Base-by-base conservation (phyloP, 495 filamentous ascomycete genomes). In the Aspergillus affinis region DNA sequence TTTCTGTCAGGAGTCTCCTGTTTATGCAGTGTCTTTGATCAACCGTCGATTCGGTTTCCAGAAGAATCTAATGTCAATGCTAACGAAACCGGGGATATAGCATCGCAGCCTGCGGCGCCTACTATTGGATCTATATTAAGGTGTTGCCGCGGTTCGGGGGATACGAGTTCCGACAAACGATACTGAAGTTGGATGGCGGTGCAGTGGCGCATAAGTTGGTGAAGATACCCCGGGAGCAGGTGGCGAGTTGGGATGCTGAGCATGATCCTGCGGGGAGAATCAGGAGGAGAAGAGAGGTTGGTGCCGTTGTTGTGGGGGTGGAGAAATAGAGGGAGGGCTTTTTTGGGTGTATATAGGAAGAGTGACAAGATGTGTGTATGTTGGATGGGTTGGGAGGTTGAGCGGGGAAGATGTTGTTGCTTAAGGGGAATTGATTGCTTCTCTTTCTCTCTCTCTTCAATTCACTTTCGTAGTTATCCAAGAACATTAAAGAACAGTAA, bases 71-170 rank as follows among this genome's bases (percentile, higher is more conserved):
- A 20, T 4, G 49, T 59, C 48, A 54, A 23, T n/a, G 10, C 21
- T 52, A 44, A 64, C 64, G 6, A 54, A 52, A 17, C 36, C 23
- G 7, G 44, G 41, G 3, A 15, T 50, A 10, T 53, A 84, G 82
- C 15, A 64, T 88, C 17, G 53, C 75, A 20, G 21, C 70, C 0
- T 86, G 85, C 56, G 81, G 55, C 0, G 64, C 82, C 1, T 88
- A 87, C 64, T 88, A 86, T 61, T 75, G 74, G 48, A 29, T 81
- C 18, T 87, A 83, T 81, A 78, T 86, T 51, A 75, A 78, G 51
- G 27, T 81, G 9, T 66, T 87, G 2, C 84, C 85, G 0, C 70
- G 68, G 36, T 72, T 73, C 45, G 73, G 77, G 13, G 72, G 77
- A 0, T 88, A 87, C 48, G 64, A 74, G 19, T 72, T 84, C 46